Base-by-base conservation (phyloP, 305 asterid species). In the Rubia peregrina region DNA sequence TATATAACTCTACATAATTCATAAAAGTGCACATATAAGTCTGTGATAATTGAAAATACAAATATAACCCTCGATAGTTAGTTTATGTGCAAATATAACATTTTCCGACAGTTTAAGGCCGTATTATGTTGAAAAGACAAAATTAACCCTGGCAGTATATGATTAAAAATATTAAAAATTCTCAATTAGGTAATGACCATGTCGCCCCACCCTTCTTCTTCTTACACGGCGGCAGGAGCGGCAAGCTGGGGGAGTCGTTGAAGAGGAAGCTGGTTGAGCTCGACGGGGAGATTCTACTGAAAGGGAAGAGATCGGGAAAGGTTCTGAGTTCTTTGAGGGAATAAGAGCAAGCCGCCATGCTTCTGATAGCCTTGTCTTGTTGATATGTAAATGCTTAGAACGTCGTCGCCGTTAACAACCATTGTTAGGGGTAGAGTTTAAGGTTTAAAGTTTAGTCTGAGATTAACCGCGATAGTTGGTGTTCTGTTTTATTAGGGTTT, bases 291-390 rank as follows among this genome's bases (percentile, higher is more conserved):
- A 57, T 79, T 68, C 74, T 84, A 77, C 83, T 78, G 67, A 38
- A 5, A 10, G 49, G 59, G 59, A 53, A 68, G 82, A 83, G 89
- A 81, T 85, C 86, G 7, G 84, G 87, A 1, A 84, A 83, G 46
- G 71, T 83, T 71, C 57, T 85, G 88, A 79, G 84, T 74, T 81
- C 83, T 61, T 78, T 89, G 82, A 80, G 88, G 55, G 98, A 92
- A 76, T 96, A 92, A 65, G 98, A 92, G 57, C 82, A 80, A 61
- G 97, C 98, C 57, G 97, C 98, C 19, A 59, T 90, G 12, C 80
- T 90, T 10, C 78, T 92, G 82, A 87, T 90, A 97, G 88, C 97
- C 14, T 83, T 92, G 10, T 86, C 95, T 4, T 87, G 87, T 4
- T 0, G 6, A 36, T 36, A 0, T 36, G 40, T 36, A 5, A 36